Percentiles rank a stretch among this genome's conserved stretches.
phyloP scores from a whole-genome alignment of 257 asterid genomes.

The Gynochthodes officinalis region DNA sequence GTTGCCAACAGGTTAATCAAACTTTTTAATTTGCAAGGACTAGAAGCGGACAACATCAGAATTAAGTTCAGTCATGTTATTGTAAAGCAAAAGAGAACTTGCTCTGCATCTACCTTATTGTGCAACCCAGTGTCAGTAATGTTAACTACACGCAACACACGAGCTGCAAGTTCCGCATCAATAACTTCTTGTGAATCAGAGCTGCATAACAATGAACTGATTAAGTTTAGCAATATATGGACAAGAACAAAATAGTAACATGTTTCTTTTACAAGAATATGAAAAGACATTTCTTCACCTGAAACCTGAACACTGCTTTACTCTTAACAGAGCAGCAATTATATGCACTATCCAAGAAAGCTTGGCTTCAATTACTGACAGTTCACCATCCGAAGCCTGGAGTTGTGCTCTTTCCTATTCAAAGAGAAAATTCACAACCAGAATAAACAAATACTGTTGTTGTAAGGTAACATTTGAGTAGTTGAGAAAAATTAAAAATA shows the following conservation, averaged over 20 bases:
- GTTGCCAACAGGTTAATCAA: conserved; percentile 3
- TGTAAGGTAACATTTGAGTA: conserved; percentile 1
- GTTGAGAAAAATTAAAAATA: conserved; percentile 3
- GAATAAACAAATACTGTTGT: conserved; percentile 2
- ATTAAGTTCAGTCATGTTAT: background rate
- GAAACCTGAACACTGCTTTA: conserved; percentile 77
- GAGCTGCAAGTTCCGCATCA: conserved; percentile 98
- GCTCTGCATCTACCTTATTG: conserved; percentile 56
- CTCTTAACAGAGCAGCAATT: conserved; percentile 77
- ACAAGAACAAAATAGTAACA: background rate
- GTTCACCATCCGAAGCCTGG: conserved; percentile 68
- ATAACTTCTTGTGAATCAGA: conserved; percentile 83
- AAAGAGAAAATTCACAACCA: background rate
- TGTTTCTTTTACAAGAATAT: background rate
- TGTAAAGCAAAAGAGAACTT: background rate
- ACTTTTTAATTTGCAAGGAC: background rate
- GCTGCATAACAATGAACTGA: conserved; percentile 39
- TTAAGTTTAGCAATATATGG: background rate
- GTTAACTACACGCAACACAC: conserved; percentile 80
- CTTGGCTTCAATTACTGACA: conserved; percentile 74
- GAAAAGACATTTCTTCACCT: conserved; percentile 38
- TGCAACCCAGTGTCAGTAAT: conserved; percentile 84
- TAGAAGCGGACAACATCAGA: background rate
- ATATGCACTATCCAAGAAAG: conserved; percentile 97
- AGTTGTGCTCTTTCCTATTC: conserved; percentile 79